Evolutionary conservation across 2,329 filamentous ascomycete genomes (phyloP), one percentile per base, ranked within the genome.

Genomic region (Exophiala phaeomuriformis): DNA sequence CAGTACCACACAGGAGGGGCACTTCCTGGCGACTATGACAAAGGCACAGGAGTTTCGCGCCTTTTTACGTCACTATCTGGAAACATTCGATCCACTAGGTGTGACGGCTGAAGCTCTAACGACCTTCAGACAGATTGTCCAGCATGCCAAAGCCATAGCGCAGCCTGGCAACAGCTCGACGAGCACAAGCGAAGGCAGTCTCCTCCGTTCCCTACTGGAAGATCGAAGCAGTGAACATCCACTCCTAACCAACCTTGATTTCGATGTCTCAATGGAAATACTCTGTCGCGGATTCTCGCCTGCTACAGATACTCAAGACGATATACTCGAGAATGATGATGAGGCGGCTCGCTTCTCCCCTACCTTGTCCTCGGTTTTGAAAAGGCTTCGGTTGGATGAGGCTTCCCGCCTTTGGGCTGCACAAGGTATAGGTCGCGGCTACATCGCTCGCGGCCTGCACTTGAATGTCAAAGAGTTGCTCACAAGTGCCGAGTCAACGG

Each of bases 401-500:
- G 78, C 82, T 10, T 96, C 93, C 66, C 73, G 89, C 0, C 73
- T 87, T 1, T 98, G 94, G 94, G 86, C 88, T 42, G 90, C 88
- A 2, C 80, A 85, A 58, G 85, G 90, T 1, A 75, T 97, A 42
- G 93, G 94, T 5, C 81, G 89, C 65, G 84, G 88, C 0, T 97
- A 90, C 69, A 83, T 85, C 37, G 80, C 86, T 10, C 87, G 83
- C 30, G 90, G 90, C 1, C 75, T 81, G 51, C 27, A 10, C 33
- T 50, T 53, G n/a, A 53, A 43, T 8, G 32, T 41, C n/a, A 42
- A 40, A 9, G 31, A 49, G 8, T 35, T 39, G 31, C 12, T 40
- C 7, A 28, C 8, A 9, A 36, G 30, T 19, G 30, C 12, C 33
- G 32, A 28, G 35, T 29, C 32, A 27, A 47, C 12, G 40, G 47